Evolutionary conservation across 73 alveolate species (phyloP), one percentile per base, ranked within the genome.

Genomic region (Paramecium primaurelia): DNA sequence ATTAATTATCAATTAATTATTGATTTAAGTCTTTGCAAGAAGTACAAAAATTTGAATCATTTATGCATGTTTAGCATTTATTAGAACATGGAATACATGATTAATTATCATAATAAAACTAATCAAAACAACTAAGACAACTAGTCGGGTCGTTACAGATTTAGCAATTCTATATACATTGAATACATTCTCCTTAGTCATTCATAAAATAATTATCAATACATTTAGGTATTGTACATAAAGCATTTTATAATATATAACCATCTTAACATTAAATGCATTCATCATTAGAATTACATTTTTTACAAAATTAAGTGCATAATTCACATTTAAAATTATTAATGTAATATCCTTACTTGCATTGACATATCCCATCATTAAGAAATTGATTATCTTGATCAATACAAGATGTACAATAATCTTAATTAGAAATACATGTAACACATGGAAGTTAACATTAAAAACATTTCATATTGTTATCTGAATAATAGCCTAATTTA

Each of bases 31-130:
- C 40, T 28, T 28, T 14, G 25, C 84, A 64, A 28, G 84, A 64
- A 32, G 47, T 32, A 26, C 84, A 64, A 64, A 10, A 32, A 64
- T 64, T 8, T 4, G 84, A 37, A 12, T 6, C 7, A 20, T 42
- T 75, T 12, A 18, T 69, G 12, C 88, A 75, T 75, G 88, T 11
- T 64, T 75, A 37, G 37, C 88, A 75, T 4, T 75, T 75, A 75
- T 36, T 54, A 34, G 3, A 37, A 32, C 88, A 75, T 4, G 16
- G 10, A 10, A 32, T 34, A 75, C 88, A 75, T 0, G 8, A 32
- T 34, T 12, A 12, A 75, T 75, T 40, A 9, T 30, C 42, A 32
- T 32, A 40, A 75, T 75, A 75, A 40, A n/a, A 75, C 37, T 45
- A 14, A 75, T 45, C 49, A 16, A 37, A 75, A 14, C 88, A 75